phyloP scores from a whole-genome alignment of 2,329 filamentous ascomycete genomes.

The Ophiostoma himal-ulmi region DNA sequence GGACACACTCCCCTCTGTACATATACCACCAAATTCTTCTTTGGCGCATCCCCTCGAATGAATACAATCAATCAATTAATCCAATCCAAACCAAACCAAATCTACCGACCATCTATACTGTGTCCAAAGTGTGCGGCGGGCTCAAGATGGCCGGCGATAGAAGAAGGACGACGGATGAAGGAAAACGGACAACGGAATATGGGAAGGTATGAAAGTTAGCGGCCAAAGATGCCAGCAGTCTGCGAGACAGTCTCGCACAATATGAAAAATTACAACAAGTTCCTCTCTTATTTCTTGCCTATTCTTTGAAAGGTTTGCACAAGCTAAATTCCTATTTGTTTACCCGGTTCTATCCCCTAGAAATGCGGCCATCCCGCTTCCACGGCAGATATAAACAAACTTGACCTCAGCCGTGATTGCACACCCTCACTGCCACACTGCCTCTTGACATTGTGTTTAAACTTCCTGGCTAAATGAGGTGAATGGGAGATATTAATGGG shows the following conservation, averaged over 20 bases:
- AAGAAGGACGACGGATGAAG: not conserved
- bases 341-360: not conserved
- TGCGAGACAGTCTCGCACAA: not conserved
- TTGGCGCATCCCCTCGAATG: not conserved
- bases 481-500: too few species aligned
- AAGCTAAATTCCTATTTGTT: not conserved
- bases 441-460: not conserved
- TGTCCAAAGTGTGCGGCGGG: too few species aligned
- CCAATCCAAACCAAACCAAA: not conserved
- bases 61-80: not conserved
- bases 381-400: too few species aligned
- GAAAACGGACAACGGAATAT: not conserved
- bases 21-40: conserved; percentile 10
- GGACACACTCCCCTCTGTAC: not conserved
- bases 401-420: not conserved
- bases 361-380: not conserved
- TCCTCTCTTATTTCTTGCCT: not conserved
- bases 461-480: not conserved
- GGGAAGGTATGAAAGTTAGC: too few species aligned
- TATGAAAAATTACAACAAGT: not conserved
- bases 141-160: too few species aligned
- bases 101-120: too few species aligned
- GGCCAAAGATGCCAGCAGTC: not conserved
- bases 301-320: not conserved
- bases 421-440: not conserved